Evolutionary conservation across 2,329 filamentous ascomycete genomes (phyloP), one percentile per base, ranked within the genome.

Genomic region (Phaeosphaeriaceae sp.): DNA sequence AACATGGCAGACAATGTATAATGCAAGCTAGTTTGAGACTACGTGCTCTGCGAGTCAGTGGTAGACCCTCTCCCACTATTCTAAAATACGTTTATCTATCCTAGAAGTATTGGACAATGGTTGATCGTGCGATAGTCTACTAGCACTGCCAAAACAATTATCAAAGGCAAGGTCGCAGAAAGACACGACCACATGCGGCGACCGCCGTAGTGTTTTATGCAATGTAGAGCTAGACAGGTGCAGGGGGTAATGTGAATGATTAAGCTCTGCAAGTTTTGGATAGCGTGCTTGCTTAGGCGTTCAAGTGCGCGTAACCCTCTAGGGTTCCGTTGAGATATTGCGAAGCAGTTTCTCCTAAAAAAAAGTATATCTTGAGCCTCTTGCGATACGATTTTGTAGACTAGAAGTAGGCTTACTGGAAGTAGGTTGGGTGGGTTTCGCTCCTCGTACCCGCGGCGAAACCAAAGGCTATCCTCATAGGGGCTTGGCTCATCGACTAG

Each of bases 161-260:
- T n/a, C 20, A 15, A 29, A 40, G 37, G 21, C 20, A 4, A 38
- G 16, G 3, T 16, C 4, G 3, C 3, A 16, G 16, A 40, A 40
- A 6, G 37, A 40, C 4, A 21, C 11, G 21, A 21, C 21, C 11
- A 28, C 37, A n/a, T 40, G 37, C 11, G 37, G 37, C 12, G 21
- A 40, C 28, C 15, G 37, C 20, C 37, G 37, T 40, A 21, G 37
- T 40, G 20, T 16, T 29, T 28, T 7, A 40, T 29, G 11, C 37
- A 40, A 21, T 40, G 37, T 17, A n/a, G 37, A 3, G 21, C 37
- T n/a, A 40, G 20, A 40, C 37, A 40, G 21, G 37, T 29, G 37
- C 37, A 40, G 3, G 37, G 37, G 20, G 37, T 40, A 8, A 40
- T 2, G 21, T 29, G 21, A 17, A 28, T 40, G 3, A 40, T 4